Evolutionary conservation across 2,329 filamentous ascomycete species (phyloP), one percentile per base, ranked within the genome.

Genomic region (Metarhizium album): DNA sequence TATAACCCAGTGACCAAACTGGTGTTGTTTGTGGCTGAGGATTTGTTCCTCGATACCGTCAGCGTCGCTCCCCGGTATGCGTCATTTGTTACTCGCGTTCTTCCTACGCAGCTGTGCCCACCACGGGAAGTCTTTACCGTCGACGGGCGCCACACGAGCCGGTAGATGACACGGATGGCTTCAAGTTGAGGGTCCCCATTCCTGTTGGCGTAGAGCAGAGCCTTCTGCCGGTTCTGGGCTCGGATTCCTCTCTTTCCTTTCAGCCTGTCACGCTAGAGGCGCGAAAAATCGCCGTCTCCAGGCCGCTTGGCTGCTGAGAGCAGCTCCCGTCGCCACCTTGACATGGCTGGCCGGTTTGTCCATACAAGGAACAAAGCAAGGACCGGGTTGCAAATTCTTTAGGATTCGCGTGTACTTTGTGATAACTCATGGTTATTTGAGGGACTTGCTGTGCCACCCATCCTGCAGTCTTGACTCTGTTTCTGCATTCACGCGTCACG

Each of bases 341-440:
- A 46, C 46, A 48, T 48, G 50, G 46, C 42, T 20, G 50, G 50
- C 50, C 50, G 46, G 46, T 48, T 48, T 37, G 31, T 38, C 42
- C 42, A 49, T 47, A 40, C 16, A 27, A 46, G 42, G 33, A 43
- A 40, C 16, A 27, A 46, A 35, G 33, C 42, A 35, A 40, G n/a
- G 8, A 24, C 35, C n/a, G 38, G 31, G n/a, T 27, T 23, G 9
- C n/a, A 3, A 31, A 4, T 47, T 31, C n/a, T 16, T 13, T 4
- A 42, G 18, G 16, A 13, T 20, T 6, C 11, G 27, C 27, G 33
- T 40, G 37, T 40, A 18, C 4, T 6, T 40, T 24, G 18, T 24
- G 40, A 16, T 43, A 24, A 11, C n/a, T 33, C 29, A n/a, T 42
- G 42, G 29, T 42, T 52, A 48, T 52, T 42, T 49, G 5, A 48